A percentile compares a stretch with the other conserved stretches of the same genome.
Evolutionary conservation across 2,329 filamentous ascomycete species (phyloP).

Genomic region (Colletotrichum sp.): DNA sequence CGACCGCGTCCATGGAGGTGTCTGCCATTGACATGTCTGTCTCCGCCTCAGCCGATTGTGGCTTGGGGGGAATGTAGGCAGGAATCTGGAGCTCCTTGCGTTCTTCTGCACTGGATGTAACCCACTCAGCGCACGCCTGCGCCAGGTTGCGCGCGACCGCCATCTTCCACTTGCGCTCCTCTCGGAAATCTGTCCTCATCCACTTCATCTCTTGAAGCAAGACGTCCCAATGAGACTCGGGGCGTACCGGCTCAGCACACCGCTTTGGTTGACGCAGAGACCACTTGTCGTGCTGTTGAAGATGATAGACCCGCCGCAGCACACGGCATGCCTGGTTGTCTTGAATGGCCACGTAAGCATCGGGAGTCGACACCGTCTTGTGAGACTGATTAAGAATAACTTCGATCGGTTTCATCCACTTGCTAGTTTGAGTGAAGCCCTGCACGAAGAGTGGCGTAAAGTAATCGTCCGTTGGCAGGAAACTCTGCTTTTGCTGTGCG

Average conservation of each 20-base stretch:
- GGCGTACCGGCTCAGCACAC: constrained; percentile 78
- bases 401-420: constrained; percentile 68
- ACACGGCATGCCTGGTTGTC: constrained; percentile 90
- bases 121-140: constrained; percentile 83
- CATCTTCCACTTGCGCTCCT: constrained; percentile 94
- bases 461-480: constrained; percentile 63
- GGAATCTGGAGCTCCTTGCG: constrained; percentile 73
- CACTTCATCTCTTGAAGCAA: constrained; percentile 92
- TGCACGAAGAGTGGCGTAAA: constrained; percentile 68
- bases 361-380: constrained; percentile 87
- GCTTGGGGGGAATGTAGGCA: constrained; percentile 51
- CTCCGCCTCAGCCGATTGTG: constrained; percentile 31
- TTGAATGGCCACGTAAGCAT: constrained; percentile 81
- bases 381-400: constrained; percentile 82
- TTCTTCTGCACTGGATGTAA: constrained; percentile 67
- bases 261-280: constrained; percentile 88
- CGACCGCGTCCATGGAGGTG: constrained; percentile 32
- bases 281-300: constrained; percentile 93
- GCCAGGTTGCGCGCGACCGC: constrained; percentile 81
- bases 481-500: constrained; percentile 44
- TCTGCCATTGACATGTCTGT: constrained; percentile 38
- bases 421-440: constrained; percentile 57
- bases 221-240: constrained; percentile 83
- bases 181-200: constrained; percentile 96
- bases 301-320: constrained; percentile 82